These are phyloP conservation scores for Funneliformis geosporum DNA, from an alignment of 192 early-diverging fungal genomes.

Conservation along the genomic window DNA sequence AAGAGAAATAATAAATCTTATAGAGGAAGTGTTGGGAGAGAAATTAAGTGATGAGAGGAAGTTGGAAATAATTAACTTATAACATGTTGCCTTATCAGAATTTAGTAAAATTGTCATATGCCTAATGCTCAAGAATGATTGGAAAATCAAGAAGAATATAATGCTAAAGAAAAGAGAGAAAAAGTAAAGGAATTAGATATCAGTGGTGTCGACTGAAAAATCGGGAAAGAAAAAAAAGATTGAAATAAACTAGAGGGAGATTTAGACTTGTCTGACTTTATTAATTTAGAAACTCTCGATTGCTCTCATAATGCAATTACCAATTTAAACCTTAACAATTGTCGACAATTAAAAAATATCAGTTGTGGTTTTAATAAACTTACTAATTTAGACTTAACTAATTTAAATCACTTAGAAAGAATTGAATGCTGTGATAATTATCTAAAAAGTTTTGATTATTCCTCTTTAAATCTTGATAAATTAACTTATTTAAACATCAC, in stretches of 20 bases:
- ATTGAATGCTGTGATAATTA: constrained; percentile 19
- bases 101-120: too few species aligned
- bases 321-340: not conserved
- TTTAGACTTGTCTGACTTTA: not conserved
- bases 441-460: not conserved
- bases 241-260: not conserved
- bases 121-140: constrained; percentile 8
- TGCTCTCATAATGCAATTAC: not conserved
- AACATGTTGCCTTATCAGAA: too few species aligned
- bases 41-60: too few species aligned
- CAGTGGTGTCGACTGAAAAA: not conserved
- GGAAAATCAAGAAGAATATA: not conserved
- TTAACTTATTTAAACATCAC: constrained; percentile 1
- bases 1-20: too few species aligned
- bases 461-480: constrained; percentile 9
- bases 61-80: too few species aligned
- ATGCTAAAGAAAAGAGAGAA: not conserved
- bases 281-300: constrained; percentile 2
- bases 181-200: not conserved
- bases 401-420: not conserved
- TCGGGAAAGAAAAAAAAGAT: too few species aligned
- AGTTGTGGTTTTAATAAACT: constrained; percentile 11
- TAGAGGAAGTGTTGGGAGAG: too few species aligned
- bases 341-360: not conserved
- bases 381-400: not conserved